Evolutionary conservation across 352 stramenopile species (phyloP).

Genomic region (Elongisporangium anandrum): DNA sequence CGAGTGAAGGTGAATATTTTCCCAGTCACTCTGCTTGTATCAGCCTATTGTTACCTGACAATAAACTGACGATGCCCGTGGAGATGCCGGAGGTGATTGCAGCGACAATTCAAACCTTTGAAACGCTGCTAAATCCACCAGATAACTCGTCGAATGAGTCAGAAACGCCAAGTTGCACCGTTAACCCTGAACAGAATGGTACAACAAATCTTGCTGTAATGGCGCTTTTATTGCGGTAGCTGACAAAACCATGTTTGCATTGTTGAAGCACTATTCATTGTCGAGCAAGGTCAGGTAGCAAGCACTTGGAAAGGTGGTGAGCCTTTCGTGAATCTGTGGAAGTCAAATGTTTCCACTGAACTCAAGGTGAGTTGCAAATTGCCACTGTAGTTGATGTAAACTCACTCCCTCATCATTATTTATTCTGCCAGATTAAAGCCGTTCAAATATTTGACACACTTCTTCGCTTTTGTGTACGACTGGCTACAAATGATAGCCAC

Average conservation of each 20-base stretch:
- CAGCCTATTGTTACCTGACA: background rate
- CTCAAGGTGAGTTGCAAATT: slow-evolving; percentile 10
- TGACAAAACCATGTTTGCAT: background rate
- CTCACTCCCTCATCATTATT: background rate
- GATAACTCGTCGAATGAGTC: background rate
- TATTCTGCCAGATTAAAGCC: slow-evolving; percentile 10
- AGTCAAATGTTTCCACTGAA: slow-evolving; percentile 5
- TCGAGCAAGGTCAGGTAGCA: slow-evolving; percentile 19
- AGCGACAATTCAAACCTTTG: background rate
- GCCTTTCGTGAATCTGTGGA: slow-evolving; percentile 33
- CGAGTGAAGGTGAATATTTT: slow-evolving; percentile 38
- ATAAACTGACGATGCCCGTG: background rate
- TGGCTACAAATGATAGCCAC: background rate
- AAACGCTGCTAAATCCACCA: background rate
- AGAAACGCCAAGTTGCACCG: background rate
- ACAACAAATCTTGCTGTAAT: background rate
- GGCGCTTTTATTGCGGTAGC: background rate
- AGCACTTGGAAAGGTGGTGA: slow-evolving; percentile 42
- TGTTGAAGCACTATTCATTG: slow-evolving; percentile 32
- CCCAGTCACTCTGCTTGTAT: background rate
- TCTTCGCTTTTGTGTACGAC: slow-evolving; percentile 10
- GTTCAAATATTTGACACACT: slow-evolving; percentile 19
- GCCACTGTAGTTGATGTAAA: too few relatives aligned
- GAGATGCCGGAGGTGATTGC: background rate
- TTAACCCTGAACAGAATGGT: slow-evolving; percentile 45